Conservation (phyloP, 352 stramenopile species). For the Globisporangium iwayamae region DNA sequence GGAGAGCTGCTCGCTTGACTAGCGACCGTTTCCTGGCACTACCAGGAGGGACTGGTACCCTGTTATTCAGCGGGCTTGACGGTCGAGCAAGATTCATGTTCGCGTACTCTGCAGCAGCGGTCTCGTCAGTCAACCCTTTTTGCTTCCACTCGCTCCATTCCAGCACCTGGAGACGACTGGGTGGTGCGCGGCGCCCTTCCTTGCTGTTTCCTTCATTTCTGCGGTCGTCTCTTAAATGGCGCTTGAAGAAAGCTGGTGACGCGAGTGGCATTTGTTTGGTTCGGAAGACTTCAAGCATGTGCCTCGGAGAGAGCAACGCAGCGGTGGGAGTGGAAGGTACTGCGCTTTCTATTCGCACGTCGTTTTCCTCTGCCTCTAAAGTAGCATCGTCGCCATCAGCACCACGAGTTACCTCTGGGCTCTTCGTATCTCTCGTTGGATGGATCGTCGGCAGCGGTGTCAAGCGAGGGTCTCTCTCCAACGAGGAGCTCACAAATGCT, state of each 20-base stretch:
- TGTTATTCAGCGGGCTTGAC: not conserved
- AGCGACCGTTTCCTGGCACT: not conserved
- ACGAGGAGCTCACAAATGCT: constrained; percentile 25
- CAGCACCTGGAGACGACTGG: constrained; percentile 31
- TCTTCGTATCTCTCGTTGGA: constrained; percentile 1
- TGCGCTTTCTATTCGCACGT: not conserved
- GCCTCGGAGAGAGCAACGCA: constrained; percentile 43
- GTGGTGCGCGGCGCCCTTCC: not conserved
- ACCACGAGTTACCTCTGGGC: not conserved
- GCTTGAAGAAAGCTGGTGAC: constrained; percentile 49
- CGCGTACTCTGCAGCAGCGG: constrained; percentile 1
- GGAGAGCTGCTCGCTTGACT: not conserved
- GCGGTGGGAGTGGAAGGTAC: not conserved
- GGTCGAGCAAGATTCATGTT: not conserved
- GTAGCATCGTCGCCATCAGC: not conserved
- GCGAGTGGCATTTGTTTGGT: constrained; percentile 67
- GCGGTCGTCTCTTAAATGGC: constrained; percentile 32
- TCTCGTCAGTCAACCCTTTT: constrained; percentile 15
- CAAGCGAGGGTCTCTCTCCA: not conserved
- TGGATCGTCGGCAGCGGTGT: constrained; percentile 10
- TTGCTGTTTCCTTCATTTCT: constrained; percentile 2
- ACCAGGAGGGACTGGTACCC: not conserved
- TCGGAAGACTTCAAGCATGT: constrained; percentile 73
- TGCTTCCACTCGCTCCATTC: constrained; percentile 42
- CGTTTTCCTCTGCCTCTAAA: constrained; percentile 1